Evolutionary conservation across 2,329 filamentous ascomycete species (phyloP).

Genomic region (Rhexocercosporidium sp.): DNA sequence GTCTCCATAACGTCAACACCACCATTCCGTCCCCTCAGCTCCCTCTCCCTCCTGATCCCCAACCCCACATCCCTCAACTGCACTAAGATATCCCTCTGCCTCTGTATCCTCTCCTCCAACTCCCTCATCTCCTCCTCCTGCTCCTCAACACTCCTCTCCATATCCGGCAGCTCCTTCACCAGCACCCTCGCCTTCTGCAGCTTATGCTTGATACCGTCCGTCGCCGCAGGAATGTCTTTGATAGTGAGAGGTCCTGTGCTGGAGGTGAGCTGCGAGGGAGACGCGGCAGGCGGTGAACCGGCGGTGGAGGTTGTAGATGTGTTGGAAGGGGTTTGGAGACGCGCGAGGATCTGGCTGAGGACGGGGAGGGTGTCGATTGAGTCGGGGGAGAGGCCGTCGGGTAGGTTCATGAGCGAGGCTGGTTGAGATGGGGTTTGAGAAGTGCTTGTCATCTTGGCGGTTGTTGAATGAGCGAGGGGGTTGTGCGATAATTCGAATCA

Average conservation of each 20-base stretch:
- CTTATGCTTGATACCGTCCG: constrained; percentile 80
- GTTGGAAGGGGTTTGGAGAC: constrained; percentile 61
- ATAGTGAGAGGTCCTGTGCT: constrained; percentile 41
- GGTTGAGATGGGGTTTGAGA: constrained; percentile 40
- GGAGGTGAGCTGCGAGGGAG: constrained; percentile 45
- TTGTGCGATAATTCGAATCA: not conserved
- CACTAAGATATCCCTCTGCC: constrained; percentile 64
- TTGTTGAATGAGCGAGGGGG: not conserved
- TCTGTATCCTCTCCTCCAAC: constrained; percentile 66
- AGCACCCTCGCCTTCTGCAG: constrained; percentile 77
- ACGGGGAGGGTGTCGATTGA: constrained; percentile 86
- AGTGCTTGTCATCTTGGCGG: constrained; percentile 11
- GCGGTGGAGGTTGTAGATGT: constrained; percentile 33
- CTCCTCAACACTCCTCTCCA: constrained; percentile 68
- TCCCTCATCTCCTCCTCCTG: constrained; percentile 73
- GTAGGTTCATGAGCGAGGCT: constrained; percentile 44
- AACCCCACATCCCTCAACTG: constrained; percentile 57
- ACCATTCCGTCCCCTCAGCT: constrained; percentile 39
- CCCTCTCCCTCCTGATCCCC: constrained; percentile 45
- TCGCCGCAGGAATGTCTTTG: constrained; percentile 81
- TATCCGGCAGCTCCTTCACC: constrained; percentile 70
- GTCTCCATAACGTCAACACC: constrained; percentile 51
- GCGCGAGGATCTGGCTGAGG: constrained; percentile 77
- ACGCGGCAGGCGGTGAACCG: constrained; percentile 39
- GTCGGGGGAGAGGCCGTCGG: constrained; percentile 75